Evolutionary conservation across 106 monocot species (phyloP), one percentile per base, ranked within the genome.

Genomic region (Platanthera guangdongensis): DNA sequence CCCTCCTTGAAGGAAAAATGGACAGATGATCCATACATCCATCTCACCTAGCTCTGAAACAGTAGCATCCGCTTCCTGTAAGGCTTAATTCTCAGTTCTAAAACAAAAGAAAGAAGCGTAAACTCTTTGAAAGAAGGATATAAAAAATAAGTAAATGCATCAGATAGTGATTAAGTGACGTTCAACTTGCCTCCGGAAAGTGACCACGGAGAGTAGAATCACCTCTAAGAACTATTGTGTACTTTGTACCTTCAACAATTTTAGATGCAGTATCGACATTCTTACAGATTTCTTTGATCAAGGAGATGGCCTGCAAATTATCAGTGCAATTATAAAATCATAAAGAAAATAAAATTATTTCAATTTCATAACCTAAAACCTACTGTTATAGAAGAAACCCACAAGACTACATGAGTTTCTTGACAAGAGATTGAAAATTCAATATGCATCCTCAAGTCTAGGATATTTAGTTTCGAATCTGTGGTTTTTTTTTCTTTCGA

Each of bases 151-250:
- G 5, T 18, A 79, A 54, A 68, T 39, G 39, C 46, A 7, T 60
- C 45, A 77, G 39, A 47, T 49, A 59, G 9, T 25, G 52, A 80
- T 57, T 75, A 77, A 46, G 46, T 9, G 39, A 10, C 52, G 2
- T 2, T 21, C 7, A 9, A 47, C 83, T 77, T 87, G 83, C 96
- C 91, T 97, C 89, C 65, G 93, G 96, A 75, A 97, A 97, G 80
- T 97, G 96, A 50, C 96, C 96, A 77, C 96, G 91, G 13, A 97
- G 91, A n/a, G 96, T 97, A 63, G 96, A 97, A 86, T 97, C 96
- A 65, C 96, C 96, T 87, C 96, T 85, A 55, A 97, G 80, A 71
- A 97, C 93, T 64, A 97, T 84, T 19, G 96, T 93, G 72, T 86
- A 97, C 75, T 75, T 78, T 76, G 82, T 87, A 52, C 74, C 89